phyloP scores from a whole-genome alignment of 2,329 filamentous ascomycete species.

The Aspergillus felis region DNA sequence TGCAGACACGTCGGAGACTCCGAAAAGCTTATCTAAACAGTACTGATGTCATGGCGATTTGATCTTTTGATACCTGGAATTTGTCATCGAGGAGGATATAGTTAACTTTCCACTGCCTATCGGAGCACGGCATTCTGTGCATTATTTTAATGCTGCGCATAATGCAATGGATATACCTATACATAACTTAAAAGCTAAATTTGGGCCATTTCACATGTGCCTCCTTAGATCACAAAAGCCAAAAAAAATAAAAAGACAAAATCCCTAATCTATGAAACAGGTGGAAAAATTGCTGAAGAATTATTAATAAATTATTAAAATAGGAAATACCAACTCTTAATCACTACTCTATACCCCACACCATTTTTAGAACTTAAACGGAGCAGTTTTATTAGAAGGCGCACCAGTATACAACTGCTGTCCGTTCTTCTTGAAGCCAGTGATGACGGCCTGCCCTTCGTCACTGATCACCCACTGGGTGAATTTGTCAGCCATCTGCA shows the following conservation, averaged over 20 bases:
- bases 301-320: no score
- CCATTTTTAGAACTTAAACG: neutral
- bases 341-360: no score
- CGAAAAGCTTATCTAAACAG: neutral
- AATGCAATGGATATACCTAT: no score
- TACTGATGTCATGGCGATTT: neutral
- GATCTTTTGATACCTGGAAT: neutral
- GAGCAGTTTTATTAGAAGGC: slow-evolving; percentile 20
- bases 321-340: neutral
- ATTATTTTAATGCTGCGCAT: no score
- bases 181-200: no score
- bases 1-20: neutral
- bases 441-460: slow-evolving; percentile 36
- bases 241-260: no score
- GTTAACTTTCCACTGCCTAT: no score
- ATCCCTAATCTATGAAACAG: no score
- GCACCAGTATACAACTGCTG: slow-evolving; percentile 37
- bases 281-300: no score
- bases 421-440: slow-evolving; percentile 36
- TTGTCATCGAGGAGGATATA: neutral
- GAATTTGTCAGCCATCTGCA: slow-evolving; percentile 34
- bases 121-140: no score
- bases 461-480: slow-evolving; percentile 37
- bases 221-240: no score
- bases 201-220: no score